phyloP scores from a whole-genome alignment of 2,329 filamentous ascomycete genomes.

The Cercospora sp. region DNA sequence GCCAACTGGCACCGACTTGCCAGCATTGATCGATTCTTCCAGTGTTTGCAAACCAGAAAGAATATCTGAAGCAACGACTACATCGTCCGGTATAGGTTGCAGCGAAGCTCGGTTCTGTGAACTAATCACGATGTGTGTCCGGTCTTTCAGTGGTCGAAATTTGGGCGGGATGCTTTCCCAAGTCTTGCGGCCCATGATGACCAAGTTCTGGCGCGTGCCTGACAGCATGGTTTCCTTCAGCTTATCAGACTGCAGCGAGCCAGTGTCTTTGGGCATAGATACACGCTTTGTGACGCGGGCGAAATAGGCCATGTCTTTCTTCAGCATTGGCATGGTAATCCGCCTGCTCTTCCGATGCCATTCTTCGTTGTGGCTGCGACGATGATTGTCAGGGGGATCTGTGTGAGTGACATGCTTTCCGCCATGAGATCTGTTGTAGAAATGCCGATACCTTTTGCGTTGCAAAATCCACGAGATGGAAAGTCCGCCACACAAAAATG shows the following conservation, averaged over 20 bases:
- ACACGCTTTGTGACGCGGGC: conserved; percentile 79
- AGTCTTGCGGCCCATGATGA: conserved; percentile 97
- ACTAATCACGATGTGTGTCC: conserved; percentile 81
- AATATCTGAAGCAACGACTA: conserved; percentile 54
- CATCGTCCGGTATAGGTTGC: conserved; percentile 42
- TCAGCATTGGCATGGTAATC: conserved; percentile 83
- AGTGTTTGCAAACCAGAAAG: conserved; percentile 38
- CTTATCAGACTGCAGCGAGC: conserved; percentile 32
- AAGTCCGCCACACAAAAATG: background rate
- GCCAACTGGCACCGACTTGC: conserved; percentile 44
- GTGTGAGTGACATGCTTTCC: conserved; percentile 34
- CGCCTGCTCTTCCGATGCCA: conserved; percentile 80
- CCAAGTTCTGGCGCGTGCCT: conserved; percentile 54
- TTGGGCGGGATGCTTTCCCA: conserved; percentile 84
- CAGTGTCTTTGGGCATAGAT: conserved; percentile 52
- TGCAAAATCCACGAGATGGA: background rate
- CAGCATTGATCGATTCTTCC: conserved; percentile 32
- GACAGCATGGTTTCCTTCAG: conserved; percentile 26
- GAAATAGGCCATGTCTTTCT: conserved; percentile 93
- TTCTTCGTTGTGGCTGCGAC: conserved; percentile 86
- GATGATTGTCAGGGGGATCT: conserved; percentile 70
- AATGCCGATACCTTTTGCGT: background rate
- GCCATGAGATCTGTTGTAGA: conserved; percentile 21
- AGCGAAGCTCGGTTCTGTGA: conserved; percentile 41
- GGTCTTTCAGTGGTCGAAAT: conserved; percentile 76